phyloP scores from a whole-genome alignment of 2,329 filamentous ascomycete genomes.

The Thelonectria rubi region DNA sequence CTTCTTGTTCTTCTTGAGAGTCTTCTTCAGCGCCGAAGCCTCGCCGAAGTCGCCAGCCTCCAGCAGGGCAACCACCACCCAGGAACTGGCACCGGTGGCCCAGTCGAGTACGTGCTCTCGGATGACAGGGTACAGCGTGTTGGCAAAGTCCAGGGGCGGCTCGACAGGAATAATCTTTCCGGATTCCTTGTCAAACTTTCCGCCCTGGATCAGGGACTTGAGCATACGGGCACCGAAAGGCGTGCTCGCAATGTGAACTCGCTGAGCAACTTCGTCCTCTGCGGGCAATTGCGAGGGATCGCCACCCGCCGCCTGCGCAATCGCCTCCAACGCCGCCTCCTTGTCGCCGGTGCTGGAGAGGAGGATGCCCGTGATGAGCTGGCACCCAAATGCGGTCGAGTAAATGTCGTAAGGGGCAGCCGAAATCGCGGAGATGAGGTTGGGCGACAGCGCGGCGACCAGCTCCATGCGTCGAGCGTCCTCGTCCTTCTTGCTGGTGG shows the following conservation, averaged over 20 bases:
- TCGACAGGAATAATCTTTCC: constrained; percentile 77
- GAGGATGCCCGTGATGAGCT: constrained; percentile 84
- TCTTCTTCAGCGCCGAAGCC: constrained; percentile 72
- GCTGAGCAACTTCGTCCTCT: constrained; percentile 52
- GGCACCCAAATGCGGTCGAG: constrained; percentile 82
- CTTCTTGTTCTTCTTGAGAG: constrained; percentile 77
- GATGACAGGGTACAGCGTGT: constrained; percentile 83
- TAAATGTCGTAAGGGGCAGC: constrained; percentile 74
- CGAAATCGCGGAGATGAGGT: constrained; percentile 77
- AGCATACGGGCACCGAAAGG: constrained; percentile 81
- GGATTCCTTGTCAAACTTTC: constrained; percentile 79
- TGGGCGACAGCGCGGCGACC: constrained; percentile 75
- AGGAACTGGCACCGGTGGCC: constrained; percentile 87
- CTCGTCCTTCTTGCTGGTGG: constrained; percentile 92
- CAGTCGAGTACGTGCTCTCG: constrained; percentile 78
- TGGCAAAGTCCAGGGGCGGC: constrained; percentile 81
- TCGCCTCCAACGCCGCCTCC: constrained; percentile 73
- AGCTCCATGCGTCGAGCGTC: constrained; percentile 80
- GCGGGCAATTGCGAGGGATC: constrained; percentile 56
- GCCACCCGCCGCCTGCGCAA: constrained; percentile 70
- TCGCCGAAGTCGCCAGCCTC: constrained; percentile 78
- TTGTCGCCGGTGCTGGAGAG: constrained; percentile 81
- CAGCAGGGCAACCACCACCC: constrained; percentile 82
- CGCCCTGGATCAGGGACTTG: constrained; percentile 89
- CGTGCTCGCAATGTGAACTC: constrained; percentile 67